Percentiles rank a stretch among this genome's conserved stretches.
These are phyloP conservation scores for Lathyrus oleraceus DNA, from an alignment of 306 rosid genomes.

Conservation along the genomic window DNA sequence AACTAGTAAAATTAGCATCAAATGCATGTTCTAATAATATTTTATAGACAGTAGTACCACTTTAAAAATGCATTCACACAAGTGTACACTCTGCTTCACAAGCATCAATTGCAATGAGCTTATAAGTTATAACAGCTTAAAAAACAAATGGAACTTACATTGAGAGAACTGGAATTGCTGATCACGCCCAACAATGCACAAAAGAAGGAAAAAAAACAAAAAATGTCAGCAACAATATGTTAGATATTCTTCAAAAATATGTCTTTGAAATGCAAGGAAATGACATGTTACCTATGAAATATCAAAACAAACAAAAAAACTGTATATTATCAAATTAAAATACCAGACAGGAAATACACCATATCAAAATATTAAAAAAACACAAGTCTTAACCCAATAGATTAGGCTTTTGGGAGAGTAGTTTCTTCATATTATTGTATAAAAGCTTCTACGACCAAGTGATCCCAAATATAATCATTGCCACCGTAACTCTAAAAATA, in stretches of 20 bases:
- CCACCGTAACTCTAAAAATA: neutral
- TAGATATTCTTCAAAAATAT: neutral
- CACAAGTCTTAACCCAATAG: neutral
- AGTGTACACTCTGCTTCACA: conserved; percentile 23
- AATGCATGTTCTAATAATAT: neutral
- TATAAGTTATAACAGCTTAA: conserved; percentile 27
- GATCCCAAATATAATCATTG: neutral
- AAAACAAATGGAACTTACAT: conserved; percentile 64
- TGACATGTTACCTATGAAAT: conserved; percentile 1
- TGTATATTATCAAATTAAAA: conserved; percentile 5
- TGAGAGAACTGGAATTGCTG: conserved; percentile 99
- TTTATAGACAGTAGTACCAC: neutral
- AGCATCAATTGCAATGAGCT: conserved; percentile 22
- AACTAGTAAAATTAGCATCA: conserved; percentile 25
- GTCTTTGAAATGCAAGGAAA: conserved; percentile 21
- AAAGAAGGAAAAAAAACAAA: conserved; percentile 32
- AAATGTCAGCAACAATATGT: conserved; percentile 52
- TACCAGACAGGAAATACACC: neutral
- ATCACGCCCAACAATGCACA: conserved; percentile 45
- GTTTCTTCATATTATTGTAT: conserved; percentile 3
- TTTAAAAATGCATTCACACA: conserved; percentile 20
- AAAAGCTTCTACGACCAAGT: conserved; percentile 2
- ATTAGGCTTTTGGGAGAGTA: conserved; percentile 9
- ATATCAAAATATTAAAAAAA: conserved; percentile 4
- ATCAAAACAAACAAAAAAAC: neutral